Evolutionary conservation across 2,329 filamentous ascomycete species (phyloP).

Genomic region (Talaromyces verruculosus): DNA sequence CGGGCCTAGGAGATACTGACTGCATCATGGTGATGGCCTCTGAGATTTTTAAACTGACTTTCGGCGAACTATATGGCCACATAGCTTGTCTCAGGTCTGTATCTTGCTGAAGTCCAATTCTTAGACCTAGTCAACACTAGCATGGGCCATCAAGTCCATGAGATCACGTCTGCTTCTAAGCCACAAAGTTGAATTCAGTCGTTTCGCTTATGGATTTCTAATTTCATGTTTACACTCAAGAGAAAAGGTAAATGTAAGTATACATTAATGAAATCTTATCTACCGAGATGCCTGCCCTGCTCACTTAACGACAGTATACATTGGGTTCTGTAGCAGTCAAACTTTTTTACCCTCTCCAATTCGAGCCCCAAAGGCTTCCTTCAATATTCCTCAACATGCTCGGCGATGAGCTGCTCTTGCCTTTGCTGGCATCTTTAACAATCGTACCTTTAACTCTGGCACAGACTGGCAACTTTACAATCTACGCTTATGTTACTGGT

Average conservation of each 20-base stretch:
- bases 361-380: background rate
- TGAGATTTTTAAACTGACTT: background rate
- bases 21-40: background rate
- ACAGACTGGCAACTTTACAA: background rate
- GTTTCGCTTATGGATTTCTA: background rate
- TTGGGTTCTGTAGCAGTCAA: background rate
- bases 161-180: background rate
- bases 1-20: background rate
- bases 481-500: conserved; percentile 13
- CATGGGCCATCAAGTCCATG: background rate
- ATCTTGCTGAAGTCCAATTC: background rate
- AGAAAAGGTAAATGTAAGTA: background rate
- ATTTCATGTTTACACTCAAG: background rate
- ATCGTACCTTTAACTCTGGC: background rate
- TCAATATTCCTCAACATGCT: background rate
- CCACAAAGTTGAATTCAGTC: background rate
- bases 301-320: background rate
- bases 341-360: background rate
- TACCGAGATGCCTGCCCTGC: background rate
- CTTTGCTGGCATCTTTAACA: background rate
- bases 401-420: background rate
- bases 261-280: background rate
- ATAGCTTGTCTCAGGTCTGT: background rate
- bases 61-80: background rate
- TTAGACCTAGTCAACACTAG: background rate